Base-by-base conservation (phyloP, 2,329 filamentous ascomycete genomes). In the Didymella pomorum region DNA sequence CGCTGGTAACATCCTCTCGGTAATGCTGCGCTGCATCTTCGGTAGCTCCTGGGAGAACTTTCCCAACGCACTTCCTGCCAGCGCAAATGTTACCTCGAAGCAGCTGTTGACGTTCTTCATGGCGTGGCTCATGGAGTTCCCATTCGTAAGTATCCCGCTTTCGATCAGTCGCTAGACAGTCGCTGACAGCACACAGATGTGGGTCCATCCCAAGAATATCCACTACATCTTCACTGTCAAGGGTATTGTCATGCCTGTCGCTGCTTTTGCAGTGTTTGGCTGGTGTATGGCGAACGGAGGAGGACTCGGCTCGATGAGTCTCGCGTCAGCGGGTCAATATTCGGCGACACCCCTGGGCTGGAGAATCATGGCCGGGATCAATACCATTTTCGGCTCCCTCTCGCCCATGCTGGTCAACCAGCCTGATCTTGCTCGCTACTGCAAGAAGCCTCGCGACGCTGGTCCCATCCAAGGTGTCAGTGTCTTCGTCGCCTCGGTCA, bases 361-460 rank as follows among this genome's bases (percentile, higher is more conserved):
- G 78, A 71, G 74, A 4, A 71, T 79, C 63, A 76, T 80, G 65
- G 70, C 69, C 29, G 78, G 76, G 4, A 79, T 80, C 60, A 80
- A 80, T 56, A 74, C 74, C n/a, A 74, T 80, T 37, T 73, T 79
- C 35, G 78, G 76, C 10, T 76, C 77, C 2, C 71, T 79, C 3
- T 79, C 78, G 8, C 76, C 77, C 1, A 73, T 79, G 55, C 68
- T 76, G 33, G 71, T 79, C 44, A 79, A 79, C 53, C 78, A 79
- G 50, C 77, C 79, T 16, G 79, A 80, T 59, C 70, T 80, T 25
- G 73, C 79, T 1, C 73, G 78, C 2, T 80, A 80, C 48, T 72
- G 71, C 25, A 75, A 74, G 46, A 66, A 68, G 23, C 68, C 73
- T 23, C 61, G 67, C 2, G 71, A 73, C 31, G 71, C 73, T 7